phyloP scores from a whole-genome alignment of 805 yeast genomes.

The Pichia cephalocereana region DNA sequence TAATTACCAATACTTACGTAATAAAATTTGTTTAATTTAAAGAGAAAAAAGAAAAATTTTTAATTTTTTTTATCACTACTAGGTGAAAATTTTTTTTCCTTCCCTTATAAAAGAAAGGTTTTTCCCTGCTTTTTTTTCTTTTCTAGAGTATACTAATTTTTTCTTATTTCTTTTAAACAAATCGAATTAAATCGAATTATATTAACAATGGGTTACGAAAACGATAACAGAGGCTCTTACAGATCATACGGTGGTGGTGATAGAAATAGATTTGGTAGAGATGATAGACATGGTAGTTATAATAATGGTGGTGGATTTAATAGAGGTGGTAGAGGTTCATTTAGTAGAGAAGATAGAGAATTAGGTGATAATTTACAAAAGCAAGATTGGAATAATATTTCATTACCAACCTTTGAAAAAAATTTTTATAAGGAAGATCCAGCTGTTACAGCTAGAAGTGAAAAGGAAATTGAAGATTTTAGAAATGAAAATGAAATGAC shows the following conservation, averaged over 20 bases:
- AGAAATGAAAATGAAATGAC: constrained; percentile 84
- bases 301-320: constrained; percentile 26
- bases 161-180: background rate
- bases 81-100: too few species aligned
- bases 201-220: constrained; percentile 33
- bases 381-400: constrained; percentile 74
- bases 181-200: background rate
- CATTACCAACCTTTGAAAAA: constrained; percentile 85
- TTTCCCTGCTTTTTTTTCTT: too few species aligned
- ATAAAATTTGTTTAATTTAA: too few species aligned
- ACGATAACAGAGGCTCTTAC: constrained; percentile 27
- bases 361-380: constrained; percentile 50
- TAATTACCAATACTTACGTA: too few species aligned
- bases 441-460: constrained; percentile 64
- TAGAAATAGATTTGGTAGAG: constrained; percentile 27
- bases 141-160: background rate
- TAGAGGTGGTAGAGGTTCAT: constrained; percentile 29
- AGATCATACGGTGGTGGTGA: constrained; percentile 32
- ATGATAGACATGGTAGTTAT: constrained; percentile 27
- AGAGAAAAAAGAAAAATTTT: too few species aligned
- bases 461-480: constrained; percentile 62
- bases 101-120: too few species aligned
- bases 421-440: constrained; percentile 88
- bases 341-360: constrained; percentile 33
- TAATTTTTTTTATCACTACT: too few species aligned